Evolutionary conservation across 441 rosid species (phyloP).

Genomic region (Erodium trifolium): DNA sequence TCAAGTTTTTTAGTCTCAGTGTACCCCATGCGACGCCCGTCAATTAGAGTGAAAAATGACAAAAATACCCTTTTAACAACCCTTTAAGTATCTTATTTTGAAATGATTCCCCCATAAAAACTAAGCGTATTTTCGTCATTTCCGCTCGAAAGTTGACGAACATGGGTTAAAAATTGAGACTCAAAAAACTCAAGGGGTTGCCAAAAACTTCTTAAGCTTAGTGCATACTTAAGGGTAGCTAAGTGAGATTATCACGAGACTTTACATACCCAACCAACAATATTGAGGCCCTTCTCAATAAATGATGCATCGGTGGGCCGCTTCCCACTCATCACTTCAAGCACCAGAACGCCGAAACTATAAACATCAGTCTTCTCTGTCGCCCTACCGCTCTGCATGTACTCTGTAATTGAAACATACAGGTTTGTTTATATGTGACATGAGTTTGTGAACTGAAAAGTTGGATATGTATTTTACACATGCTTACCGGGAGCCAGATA

Average conservation of each 20-base stretch:
- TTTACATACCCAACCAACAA: conserved; percentile 85
- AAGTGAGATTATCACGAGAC: not conserved
- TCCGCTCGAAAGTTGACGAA: no score
- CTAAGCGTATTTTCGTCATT: no score
- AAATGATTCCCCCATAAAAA: no score
- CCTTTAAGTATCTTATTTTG: no score
- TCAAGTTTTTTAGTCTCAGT: no score
- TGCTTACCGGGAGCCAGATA: conserved; percentile 91
- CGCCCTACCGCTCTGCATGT: conserved; percentile 98
- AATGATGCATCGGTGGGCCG: conserved; percentile 93
- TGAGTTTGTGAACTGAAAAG: not conserved
- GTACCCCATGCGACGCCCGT: no score
- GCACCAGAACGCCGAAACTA: conserved; percentile 92
- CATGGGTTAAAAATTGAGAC: no score
- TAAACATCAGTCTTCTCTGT: conserved; percentile 97
- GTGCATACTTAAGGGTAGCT: no score
- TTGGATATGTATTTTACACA: not conserved
- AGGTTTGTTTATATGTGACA: not conserved
- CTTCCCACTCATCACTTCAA: conserved; percentile 92
- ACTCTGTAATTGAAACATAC: conserved; percentile 41
- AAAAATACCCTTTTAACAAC: no score
- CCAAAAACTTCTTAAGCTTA: no score
- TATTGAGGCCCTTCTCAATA: conserved; percentile 91
- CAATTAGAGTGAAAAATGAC: no score
- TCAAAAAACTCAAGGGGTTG: no score